Conservation (phyloP, 2,329 filamentous ascomycete species). For the Emericellopsis cladophorae region DNA sequence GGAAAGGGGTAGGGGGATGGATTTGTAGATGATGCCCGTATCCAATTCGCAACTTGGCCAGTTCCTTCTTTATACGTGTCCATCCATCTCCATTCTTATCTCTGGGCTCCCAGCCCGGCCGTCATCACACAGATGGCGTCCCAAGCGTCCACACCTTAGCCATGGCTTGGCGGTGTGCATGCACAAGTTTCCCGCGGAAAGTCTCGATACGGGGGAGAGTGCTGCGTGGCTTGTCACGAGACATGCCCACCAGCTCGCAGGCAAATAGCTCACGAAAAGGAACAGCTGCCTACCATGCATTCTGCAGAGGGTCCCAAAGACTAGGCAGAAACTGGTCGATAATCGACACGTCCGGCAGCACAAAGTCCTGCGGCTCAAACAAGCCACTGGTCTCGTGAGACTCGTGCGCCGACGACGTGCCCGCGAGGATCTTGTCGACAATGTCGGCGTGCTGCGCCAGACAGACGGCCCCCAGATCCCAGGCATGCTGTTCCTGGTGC, state of each 20-base stretch:
- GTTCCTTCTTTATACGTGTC: background rate
- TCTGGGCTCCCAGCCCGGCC: background rate
- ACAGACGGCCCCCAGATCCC: slow-evolving; percentile 39
- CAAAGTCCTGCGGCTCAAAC: slow-evolving; percentile 11
- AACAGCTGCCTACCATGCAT: slow-evolving; percentile 11
- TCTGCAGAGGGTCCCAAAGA: slow-evolving; percentile 22
- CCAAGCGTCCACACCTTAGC: background rate
- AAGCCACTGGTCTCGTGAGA: slow-evolving; percentile 3
- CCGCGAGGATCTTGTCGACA: slow-evolving; percentile 27
- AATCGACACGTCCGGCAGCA: slow-evolving; percentile 17
- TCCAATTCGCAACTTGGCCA: no score
- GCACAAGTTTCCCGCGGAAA: background rate
- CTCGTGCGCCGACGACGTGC: slow-evolving; percentile 11
- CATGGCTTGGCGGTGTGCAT: background rate
- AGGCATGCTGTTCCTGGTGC: slow-evolving; percentile 24
- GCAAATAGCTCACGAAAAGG: no score
- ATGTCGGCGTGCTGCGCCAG: slow-evolving; percentile 32
- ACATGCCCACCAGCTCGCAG: background rate
- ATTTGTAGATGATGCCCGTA: no score
- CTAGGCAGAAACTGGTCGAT: slow-evolving; percentile 20
- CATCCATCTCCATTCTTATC: background rate
- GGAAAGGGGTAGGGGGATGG: background rate
- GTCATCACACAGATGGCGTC: background rate
- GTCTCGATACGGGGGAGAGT: background rate
- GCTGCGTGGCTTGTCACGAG: no score